These are phyloP conservation scores for Leccinellum rugosiceps DNA, from an alignment of 768 basidiomycete genomes.

Conservation along the genomic window DNA sequence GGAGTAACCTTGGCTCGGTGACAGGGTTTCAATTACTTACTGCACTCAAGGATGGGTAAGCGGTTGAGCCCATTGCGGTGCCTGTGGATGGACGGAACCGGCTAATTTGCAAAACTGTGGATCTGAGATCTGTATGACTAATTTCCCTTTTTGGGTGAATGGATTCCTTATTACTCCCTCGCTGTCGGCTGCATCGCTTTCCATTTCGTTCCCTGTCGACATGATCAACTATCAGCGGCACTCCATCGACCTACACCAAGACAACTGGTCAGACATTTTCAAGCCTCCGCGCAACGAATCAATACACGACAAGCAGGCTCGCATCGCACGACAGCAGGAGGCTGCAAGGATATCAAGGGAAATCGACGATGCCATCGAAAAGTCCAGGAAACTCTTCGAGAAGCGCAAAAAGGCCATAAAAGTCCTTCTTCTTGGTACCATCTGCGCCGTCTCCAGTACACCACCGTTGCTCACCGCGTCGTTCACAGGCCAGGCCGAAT, in stretches of 20 bases:
- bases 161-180: neutral
- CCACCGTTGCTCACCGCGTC: neutral
- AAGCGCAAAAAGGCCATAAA: conserved; percentile 30
- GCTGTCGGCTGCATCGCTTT: neutral
- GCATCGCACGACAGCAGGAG: conserved; percentile 23
- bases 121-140: neutral
- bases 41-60: neutral
- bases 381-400: conserved; percentile 17
- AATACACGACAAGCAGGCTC: neutral
- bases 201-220: neutral
- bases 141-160: neutral
- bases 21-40: too few species aligned
- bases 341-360: conserved; percentile 21
- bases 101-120: neutral
- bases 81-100: neutral
- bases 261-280: conserved; percentile 25
- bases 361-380: conserved; percentile 31
- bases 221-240: neutral
- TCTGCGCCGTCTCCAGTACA: neutral
- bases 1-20: too few species aligned
- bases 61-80: neutral
- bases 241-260: neutral
- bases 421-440: conserved; percentile 25
- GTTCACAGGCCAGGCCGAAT: conserved; percentile 29
- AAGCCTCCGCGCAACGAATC: conserved; percentile 19